Evolutionary conservation across 768 basidiomycete species (phyloP).

Genomic region (Suillus fuscotomentosus): DNA sequence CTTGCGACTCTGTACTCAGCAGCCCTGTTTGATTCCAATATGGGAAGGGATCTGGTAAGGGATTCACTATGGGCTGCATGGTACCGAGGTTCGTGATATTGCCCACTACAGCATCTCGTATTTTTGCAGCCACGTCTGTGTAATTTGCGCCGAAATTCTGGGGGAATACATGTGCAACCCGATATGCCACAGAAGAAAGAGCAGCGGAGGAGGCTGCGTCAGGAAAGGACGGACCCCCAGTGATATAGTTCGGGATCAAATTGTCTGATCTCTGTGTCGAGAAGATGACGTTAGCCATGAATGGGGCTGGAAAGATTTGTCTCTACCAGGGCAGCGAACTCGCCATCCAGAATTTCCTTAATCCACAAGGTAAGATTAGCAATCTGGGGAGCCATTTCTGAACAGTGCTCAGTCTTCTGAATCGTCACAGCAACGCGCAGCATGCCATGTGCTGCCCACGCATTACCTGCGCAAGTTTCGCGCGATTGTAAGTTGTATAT

Average conservation of each 20-base stretch:
- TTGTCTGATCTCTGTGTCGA: slow-evolving; percentile 28
- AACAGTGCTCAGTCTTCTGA: slow-evolving; percentile 24
- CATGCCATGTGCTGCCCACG: slow-evolving; percentile 43
- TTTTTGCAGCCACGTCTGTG: slow-evolving; percentile 26
- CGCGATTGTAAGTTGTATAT: not conserved
- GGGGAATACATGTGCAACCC: slow-evolving; percentile 29
- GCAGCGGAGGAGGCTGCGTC: slow-evolving; percentile 35
- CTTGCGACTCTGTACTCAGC: slow-evolving; percentile 19
- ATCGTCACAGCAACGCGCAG: slow-evolving; percentile 38
- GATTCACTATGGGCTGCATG: slow-evolving; percentile 36
- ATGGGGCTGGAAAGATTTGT: not conserved
- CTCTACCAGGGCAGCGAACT: slow-evolving; percentile 39
- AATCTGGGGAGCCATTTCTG: slow-evolving; percentile 28
- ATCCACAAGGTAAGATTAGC: slow-evolving; percentile 32
- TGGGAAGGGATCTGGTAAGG: slow-evolving; percentile 15
- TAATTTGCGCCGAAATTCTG: slow-evolving; percentile 30
- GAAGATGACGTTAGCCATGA: not conserved
- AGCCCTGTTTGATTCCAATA: slow-evolving; percentile 24
- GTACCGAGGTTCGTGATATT: slow-evolving; percentile 35
- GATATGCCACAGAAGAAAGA: slow-evolving; percentile 22
- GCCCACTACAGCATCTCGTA: slow-evolving; percentile 31
- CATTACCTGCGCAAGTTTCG: slow-evolving; percentile 26
- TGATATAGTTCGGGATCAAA: slow-evolving; percentile 37
- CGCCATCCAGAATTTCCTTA: slow-evolving; percentile 48
- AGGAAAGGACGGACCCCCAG: slow-evolving; percentile 28